Evolutionary conservation across 164 flowering plant genomes (phyloP).

Genomic region (Cinnamomum micranthum): DNA sequence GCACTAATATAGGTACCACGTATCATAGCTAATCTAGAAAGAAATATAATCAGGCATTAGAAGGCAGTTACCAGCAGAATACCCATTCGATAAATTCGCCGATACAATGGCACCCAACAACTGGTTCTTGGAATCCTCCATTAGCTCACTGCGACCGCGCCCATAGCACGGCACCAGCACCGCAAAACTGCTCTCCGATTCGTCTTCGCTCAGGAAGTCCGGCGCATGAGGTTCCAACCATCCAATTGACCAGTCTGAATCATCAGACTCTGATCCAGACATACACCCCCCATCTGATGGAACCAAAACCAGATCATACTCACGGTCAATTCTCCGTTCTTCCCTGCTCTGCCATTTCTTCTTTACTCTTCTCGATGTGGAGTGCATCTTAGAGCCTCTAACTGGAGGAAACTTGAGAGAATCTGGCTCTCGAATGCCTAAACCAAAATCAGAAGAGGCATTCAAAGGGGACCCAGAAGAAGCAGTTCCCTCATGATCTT

Average conservation of each 20-base stretch:
- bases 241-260: slow-evolving; percentile 86
- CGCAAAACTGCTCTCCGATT: slow-evolving; percentile 67
- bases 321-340: slow-evolving; percentile 59
- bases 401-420: slow-evolving; percentile 28
- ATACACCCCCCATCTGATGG: slow-evolving; percentile 80
- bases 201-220: slow-evolving; percentile 67
- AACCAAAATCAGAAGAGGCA: slow-evolving; percentile 29
- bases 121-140: slow-evolving; percentile 32
- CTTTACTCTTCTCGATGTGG: slow-evolving; percentile 52
- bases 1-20: too few species aligned
- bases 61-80: slow-evolving; percentile 56
- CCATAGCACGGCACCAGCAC: slow-evolving; percentile 89
- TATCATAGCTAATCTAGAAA: too few species aligned
- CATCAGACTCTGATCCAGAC: slow-evolving; percentile 87
- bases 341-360: slow-evolving; percentile 71
- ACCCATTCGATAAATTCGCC: slow-evolving; percentile 35
- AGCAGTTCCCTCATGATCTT: slow-evolving; percentile 30
- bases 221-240: slow-evolving; percentile 92
- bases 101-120: slow-evolving; percentile 35
- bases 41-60: not conserved
- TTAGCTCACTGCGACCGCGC: slow-evolving; percentile 28
- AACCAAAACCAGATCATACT: slow-evolving; percentile 76
- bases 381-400: slow-evolving; percentile 22
- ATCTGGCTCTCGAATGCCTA: slow-evolving; percentile 27
- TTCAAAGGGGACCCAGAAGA: slow-evolving; percentile 8